These are phyloP conservation scores for Lithospermum erythrorhizon DNA, from an alignment of 257 asterid species.

Conservation along the genomic window DNA sequence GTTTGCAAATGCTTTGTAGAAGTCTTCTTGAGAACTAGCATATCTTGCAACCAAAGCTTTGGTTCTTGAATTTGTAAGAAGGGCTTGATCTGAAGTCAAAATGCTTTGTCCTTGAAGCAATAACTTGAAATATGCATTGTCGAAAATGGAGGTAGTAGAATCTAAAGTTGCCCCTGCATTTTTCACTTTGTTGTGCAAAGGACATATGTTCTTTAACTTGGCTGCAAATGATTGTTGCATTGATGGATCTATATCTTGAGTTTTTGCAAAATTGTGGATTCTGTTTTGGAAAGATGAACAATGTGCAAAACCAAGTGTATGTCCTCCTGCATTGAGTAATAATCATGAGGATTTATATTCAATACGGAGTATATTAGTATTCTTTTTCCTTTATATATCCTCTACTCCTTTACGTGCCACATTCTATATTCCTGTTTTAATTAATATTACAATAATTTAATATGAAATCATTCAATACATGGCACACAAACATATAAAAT, in stretches of 20 bases:
- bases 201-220: conserved; percentile 42
- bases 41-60: conserved; percentile 44
- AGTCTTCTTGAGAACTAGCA: conserved; percentile 42
- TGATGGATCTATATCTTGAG: conserved; percentile 44
- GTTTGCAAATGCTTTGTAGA: conserved; percentile 40
- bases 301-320: conserved; percentile 79
- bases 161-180: conserved; percentile 62
- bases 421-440: too few relatives aligned
- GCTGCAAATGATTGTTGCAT: conserved; percentile 49
- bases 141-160: conserved; percentile 48
- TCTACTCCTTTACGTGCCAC: too few relatives aligned
- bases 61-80: conserved; percentile 34
- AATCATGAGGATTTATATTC: background rate
- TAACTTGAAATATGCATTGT: conserved; percentile 55
- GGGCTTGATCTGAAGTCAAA: conserved; percentile 67
- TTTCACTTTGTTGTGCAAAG: conserved; percentile 50
- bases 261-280: conserved; percentile 56
- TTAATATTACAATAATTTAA: too few relatives aligned
- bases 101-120: conserved; percentile 56
- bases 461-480: too few relatives aligned
- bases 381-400: too few relatives aligned
- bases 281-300: conserved; percentile 82
- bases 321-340: conserved; percentile 51
- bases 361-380: too few relatives aligned
- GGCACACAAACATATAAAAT: too few relatives aligned